Evolutionary conservation across 2,329 filamentous ascomycete species (phyloP).

Genomic region (Diaporthe aspalathi): DNA sequence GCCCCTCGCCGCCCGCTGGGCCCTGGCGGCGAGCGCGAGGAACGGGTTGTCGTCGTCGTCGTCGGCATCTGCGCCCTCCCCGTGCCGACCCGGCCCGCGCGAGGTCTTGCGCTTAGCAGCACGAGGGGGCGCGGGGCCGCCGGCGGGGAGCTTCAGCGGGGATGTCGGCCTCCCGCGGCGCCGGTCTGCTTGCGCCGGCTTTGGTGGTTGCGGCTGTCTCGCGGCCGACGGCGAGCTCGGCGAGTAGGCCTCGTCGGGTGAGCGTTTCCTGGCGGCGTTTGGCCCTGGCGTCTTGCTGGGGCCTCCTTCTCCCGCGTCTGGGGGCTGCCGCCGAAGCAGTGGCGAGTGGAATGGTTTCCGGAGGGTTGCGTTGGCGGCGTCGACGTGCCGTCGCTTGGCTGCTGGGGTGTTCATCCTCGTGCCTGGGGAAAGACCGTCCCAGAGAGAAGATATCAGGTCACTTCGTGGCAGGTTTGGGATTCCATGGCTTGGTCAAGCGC

Average conservation of each 20-base stretch:
- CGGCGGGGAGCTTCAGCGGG: background rate
- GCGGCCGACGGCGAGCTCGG: constrained; percentile 29
- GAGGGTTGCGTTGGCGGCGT: constrained; percentile 67
- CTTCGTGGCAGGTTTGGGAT: background rate
- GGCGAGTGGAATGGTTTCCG: constrained; percentile 80
- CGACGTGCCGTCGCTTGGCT: constrained; percentile 72
- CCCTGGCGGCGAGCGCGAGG: constrained; percentile 32
- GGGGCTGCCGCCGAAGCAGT: constrained; percentile 41
- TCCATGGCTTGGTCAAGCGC: background rate
- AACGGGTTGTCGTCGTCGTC: constrained; percentile 38
- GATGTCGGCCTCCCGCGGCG: background rate
- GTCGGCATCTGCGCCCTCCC: background rate
- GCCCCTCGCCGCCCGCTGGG: constrained; percentile 7
- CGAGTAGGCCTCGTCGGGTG: constrained; percentile 1
- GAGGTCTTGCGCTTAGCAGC: background rate
- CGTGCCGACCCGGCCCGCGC: too few species aligned
- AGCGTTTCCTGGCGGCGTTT: background rate
- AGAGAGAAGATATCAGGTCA: constrained; percentile 51
- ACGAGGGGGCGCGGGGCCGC: background rate
- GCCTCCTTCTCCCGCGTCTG: background rate
- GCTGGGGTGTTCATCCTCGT: constrained; percentile 51
- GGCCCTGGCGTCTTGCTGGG: background rate
- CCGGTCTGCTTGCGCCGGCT: background rate
- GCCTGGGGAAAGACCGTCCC: constrained; percentile 38
- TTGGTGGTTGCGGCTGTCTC: background rate